Percentiles rank a stretch among this genome's conserved stretches.
Conservation (phyloP, 2,329 filamentous ascomycete genomes). For the Calonectria multiphialidica region DNA sequence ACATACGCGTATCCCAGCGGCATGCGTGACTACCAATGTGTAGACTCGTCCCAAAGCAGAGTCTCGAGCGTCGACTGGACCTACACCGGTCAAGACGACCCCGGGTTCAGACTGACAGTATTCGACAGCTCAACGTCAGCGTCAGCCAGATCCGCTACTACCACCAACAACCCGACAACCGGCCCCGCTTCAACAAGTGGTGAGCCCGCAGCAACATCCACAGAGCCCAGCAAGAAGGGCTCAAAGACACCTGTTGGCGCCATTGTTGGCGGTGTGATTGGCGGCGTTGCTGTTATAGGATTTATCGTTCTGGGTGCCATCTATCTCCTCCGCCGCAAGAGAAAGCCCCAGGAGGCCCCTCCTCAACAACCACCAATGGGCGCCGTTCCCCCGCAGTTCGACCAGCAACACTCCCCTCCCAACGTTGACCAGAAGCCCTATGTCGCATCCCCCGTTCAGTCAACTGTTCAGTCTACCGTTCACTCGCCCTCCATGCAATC, state of each 20-base stretch:
- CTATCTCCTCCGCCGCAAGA: neutral
- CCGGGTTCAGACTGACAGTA: neutral
- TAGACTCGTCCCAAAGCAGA: neutral
- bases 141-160: neutral
- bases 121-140: neutral
- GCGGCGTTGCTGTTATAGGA: neutral
- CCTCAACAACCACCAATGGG: neutral
- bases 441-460: neutral
- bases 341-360: neutral
- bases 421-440: neutral
- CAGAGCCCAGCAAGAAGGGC: neutral
- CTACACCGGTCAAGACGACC: slow-evolving; percentile 15
- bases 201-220: neutral
- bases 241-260: neutral
- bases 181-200: neutral
- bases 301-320: neutral
- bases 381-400: neutral
- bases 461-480: neutral
- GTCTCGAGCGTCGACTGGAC: slow-evolving; percentile 21
- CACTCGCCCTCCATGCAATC: neutral
- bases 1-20: slow-evolving; percentile 24
- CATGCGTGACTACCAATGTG: slow-evolving; percentile 17
- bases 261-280: neutral
- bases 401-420: neutral
- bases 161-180: neutral